Evolutionary conservation across 2,329 filamentous ascomycete species (phyloP).

Genomic region (Fusarium incarnatum): DNA sequence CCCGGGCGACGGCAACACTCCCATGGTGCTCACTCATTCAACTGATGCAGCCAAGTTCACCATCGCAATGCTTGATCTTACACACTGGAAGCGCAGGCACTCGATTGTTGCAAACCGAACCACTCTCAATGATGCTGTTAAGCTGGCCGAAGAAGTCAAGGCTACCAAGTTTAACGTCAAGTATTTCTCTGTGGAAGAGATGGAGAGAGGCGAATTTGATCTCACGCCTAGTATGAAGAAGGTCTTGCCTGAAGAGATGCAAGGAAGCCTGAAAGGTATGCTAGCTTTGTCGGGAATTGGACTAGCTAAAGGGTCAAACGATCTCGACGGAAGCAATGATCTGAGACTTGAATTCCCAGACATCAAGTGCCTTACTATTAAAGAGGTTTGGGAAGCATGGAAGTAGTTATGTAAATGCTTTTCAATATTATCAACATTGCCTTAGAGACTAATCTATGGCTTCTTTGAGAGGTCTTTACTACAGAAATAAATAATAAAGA

Average conservation of each 20-base stretch:
- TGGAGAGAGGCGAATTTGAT: neutral
- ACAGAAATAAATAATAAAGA: no score
- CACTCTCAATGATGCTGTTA: neutral
- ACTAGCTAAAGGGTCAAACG: neutral
- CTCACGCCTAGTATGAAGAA: neutral
- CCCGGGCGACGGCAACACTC: neutral
- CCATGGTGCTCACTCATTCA: neutral
- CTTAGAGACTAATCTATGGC: neutral
- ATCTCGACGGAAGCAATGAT: neutral
- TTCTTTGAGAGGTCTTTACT: no score
- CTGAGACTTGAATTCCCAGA: neutral
- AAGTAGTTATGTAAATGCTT: neutral
- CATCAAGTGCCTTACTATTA: neutral
- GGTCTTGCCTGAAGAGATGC: neutral
- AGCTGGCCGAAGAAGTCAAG: neutral
- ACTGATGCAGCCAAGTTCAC: neutral
- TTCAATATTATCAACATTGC: rapidly evolving
- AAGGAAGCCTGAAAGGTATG: neutral
- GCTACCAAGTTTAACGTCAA: neutral
- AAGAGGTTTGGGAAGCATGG: neutral
- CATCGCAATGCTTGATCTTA: neutral
- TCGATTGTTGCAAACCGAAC: neutral
- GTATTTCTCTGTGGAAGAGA: neutral
- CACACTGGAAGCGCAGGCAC: neutral
- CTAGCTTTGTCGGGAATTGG: neutral